Base-by-base conservation (phyloP, 1,284 basidiomycete genomes). In the Moniliophthora roreri region DNA sequence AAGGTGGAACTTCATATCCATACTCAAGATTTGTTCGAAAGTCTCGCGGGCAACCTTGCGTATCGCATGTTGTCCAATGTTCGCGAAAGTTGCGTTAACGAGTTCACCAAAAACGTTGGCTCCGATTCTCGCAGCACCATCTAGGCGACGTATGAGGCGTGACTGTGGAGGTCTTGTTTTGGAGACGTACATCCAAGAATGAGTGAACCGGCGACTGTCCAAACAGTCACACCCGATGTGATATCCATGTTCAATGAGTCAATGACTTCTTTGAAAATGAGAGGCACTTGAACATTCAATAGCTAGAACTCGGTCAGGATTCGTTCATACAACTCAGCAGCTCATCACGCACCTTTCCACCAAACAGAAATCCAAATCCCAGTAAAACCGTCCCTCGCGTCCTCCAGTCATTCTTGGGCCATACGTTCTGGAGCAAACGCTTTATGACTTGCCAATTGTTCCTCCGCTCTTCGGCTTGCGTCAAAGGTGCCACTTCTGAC, bases 261-360 rank as follows among this genome's bases (percentile, higher is more conserved):
- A 54, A 99, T 87, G 46, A 99, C 86, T 37, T 81, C 69, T 69
- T 98, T 99, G 82, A 99, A 99, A 60, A 98, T 80, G 61, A 95
- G 85, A 0, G 97, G 96, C 4, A 99, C 95, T 79, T 98, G 96
- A 0, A 99, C 96, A 66, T 98, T 99, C 54, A 98, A 74, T 24
- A 97, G 72, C 89, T 57, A 26, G n/a, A n/a, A 20, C 20, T 41
- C 36, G 35, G 48, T 52, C 10, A 32, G n/a, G 36, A 6, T 44
- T 46, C 50, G 51, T 59, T 46, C 40, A 40, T 37, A 11, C 52
- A 3, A n/a, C n/a, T 3, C 11, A 37, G 20, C 48, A 39, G 20
- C 18, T 24, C 26, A 4, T 24, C 10, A 66, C 72, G 50, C 57
- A 95, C 91, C 81, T 99, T 99, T 51, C 93, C 95, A 5, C 82